These are phyloP conservation scores for Crepidotus sp. DNA, from an alignment of 1,284 basidiomycete species.

Conservation along the genomic window DNA sequence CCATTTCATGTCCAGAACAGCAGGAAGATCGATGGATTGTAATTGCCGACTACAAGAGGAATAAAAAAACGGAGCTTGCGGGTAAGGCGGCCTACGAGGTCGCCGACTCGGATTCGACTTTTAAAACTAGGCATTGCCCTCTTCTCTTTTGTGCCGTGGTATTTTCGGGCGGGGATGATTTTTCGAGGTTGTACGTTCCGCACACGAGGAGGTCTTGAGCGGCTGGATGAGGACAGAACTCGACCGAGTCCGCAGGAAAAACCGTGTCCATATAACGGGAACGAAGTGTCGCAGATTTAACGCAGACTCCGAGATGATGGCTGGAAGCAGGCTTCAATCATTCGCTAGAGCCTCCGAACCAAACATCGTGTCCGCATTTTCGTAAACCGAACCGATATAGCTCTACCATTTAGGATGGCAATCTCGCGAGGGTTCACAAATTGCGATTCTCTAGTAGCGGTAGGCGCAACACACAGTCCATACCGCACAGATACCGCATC, in stretches of 20 bases:
- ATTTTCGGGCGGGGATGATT: conserved; percentile 21
- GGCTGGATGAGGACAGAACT: conserved; percentile 72
- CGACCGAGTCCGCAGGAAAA: conserved; percentile 80
- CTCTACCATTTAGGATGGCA: too few relatives aligned
- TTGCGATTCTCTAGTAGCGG: too few relatives aligned
- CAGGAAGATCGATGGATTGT: conserved; percentile 68
- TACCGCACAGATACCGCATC: too few relatives aligned
- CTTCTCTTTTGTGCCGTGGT: conserved; percentile 31
- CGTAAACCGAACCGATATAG: too few relatives aligned
- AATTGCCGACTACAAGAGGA: conserved; percentile 44
- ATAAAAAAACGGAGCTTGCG: neutral
- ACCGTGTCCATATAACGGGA: neutral
- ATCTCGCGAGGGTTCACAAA: too few relatives aligned
- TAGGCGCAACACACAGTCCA: too few relatives aligned
- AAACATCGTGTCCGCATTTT: too few relatives aligned
- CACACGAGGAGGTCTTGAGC: conserved; percentile 67
- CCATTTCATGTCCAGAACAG: conserved; percentile 94
- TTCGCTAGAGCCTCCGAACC: too few relatives aligned
- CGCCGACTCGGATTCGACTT: conserved; percentile 28
- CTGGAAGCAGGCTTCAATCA: too few relatives aligned
- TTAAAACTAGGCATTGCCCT: conserved; percentile 66
- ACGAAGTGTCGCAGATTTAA: too few relatives aligned
- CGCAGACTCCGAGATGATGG: too few relatives aligned
- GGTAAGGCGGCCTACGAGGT: conserved; percentile 11
- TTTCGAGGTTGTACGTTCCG: conserved; percentile 79